phyloP scores from a whole-genome alignment of 371 early-diverging fungal species.

The Enterospora canceri region DNA sequence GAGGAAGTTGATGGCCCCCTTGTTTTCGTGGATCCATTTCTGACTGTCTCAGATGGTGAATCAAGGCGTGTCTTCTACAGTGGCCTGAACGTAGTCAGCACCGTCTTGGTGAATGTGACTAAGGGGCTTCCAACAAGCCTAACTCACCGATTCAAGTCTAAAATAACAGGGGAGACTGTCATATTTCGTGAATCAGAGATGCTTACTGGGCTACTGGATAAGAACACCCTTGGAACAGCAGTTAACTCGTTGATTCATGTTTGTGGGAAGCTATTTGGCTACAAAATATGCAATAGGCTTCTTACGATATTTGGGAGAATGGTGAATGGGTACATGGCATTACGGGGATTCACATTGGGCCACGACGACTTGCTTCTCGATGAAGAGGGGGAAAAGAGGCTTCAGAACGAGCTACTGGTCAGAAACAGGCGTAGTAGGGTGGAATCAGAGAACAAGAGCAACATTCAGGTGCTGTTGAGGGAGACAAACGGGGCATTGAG shows the following conservation, averaged over 20 bases:
- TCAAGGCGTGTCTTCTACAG: constrained; percentile 80
- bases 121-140: constrained; percentile 65
- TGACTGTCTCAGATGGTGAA: constrained; percentile 55
- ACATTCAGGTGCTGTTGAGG: constrained; percentile 12
- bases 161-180: constrained; percentile 37
- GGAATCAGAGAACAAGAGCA: neutral
- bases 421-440: constrained; percentile 57
- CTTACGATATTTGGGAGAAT: constrained; percentile 79
- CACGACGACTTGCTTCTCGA: constrained; percentile 86
- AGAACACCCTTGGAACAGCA: constrained; percentile 84
- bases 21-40: constrained; percentile 30
- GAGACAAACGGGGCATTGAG: constrained; percentile 2
- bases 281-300: constrained; percentile 73
- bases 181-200: constrained; percentile 70
- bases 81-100: constrained; percentile 74
- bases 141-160: constrained; percentile 60
- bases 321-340: constrained; percentile 77
- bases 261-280: constrained; percentile 83
- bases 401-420: constrained; percentile 59
- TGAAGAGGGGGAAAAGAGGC: constrained; percentile 25
- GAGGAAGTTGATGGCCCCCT: constrained; percentile 53
- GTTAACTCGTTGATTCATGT: constrained; percentile 83
- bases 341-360: constrained; percentile 79
- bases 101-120: constrained; percentile 29
- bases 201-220: constrained; percentile 82